These are phyloP conservation scores for Musa schizocarpa DNA, from an alignment of 176 grass and related monocot species.

Conservation along the genomic window DNA sequence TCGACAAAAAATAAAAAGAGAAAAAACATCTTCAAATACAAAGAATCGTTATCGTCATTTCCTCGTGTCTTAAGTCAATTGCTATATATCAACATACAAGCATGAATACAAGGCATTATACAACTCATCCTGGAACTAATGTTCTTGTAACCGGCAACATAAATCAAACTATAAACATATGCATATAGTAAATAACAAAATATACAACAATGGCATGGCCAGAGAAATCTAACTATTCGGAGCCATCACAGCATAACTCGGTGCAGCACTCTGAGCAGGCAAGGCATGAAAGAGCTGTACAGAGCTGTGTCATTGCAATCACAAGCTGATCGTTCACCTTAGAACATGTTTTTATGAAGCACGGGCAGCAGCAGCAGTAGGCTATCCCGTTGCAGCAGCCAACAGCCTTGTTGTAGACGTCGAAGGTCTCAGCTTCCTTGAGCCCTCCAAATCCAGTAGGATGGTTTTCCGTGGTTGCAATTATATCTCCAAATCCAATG, in stretches of 20 bases:
- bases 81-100: too few relatives aligned
- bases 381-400: constrained; percentile 49
- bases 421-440: constrained; percentile 28
- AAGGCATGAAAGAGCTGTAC: constrained; percentile 52
- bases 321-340: constrained; percentile 67
- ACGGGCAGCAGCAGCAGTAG: constrained; percentile 67
- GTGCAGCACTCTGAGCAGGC: constrained; percentile 81
- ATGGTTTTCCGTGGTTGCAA: constrained; percentile 54
- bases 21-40: too few relatives aligned
- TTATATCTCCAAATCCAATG: constrained; percentile 61
- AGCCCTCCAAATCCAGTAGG: constrained; percentile 30
- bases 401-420: constrained; percentile 43
- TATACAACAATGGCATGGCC: background rate
- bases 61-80: too few relatives aligned
- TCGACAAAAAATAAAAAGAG: too few relatives aligned
- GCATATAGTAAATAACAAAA: background rate
- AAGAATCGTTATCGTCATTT: too few relatives aligned
- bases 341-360: constrained; percentile 62
- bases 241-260: constrained; percentile 44
- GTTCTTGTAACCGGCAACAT: background rate
- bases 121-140: too few relatives aligned
- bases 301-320: constrained; percentile 49
- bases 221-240: constrained; percentile 21
- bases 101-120: background rate
- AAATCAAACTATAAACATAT: background rate